Conservation (phyloP, 768 basidiomycete species). For the Rhodosporidiobolus odoratus region DNA sequence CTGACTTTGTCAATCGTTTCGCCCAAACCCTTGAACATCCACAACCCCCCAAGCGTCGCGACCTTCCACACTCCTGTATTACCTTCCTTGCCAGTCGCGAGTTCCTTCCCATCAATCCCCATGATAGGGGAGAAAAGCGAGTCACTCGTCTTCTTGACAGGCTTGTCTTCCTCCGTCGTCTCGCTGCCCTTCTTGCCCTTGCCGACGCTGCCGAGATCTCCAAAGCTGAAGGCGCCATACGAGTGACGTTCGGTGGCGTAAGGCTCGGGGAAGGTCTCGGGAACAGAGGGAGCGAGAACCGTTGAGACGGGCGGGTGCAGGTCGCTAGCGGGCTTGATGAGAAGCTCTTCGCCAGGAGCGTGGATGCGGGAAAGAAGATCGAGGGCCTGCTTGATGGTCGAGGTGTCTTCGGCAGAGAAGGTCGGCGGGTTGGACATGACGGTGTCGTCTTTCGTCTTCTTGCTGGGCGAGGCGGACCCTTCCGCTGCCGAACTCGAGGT, state of each 20-base stretch:
- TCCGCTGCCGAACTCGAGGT: not conserved
- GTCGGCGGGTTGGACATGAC: not conserved
- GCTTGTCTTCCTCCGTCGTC: not conserved
- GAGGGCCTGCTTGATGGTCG: not conserved
- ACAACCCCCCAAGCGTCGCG: not conserved
- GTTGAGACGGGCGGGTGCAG: not conserved
- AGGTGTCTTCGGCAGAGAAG: not conserved
- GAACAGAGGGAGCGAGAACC: not conserved
- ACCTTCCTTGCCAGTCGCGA: not conserved
- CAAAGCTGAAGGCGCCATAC: not conserved
- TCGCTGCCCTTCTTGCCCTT: not conserved
- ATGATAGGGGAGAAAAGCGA: not conserved
- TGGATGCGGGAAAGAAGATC: not conserved
- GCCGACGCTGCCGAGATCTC: not conserved
- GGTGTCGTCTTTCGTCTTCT: not conserved
- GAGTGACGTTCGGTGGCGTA: not conserved
- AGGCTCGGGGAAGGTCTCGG: not conserved
- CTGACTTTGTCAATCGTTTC: conserved; percentile 5
- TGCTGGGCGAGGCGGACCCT: not conserved
- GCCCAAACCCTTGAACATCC: conserved; percentile 9
- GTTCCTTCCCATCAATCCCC: not conserved
- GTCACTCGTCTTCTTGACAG: not conserved
- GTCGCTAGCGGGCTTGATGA: not conserved
- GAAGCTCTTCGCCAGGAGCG: not conserved
- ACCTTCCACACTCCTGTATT: not conserved